Evolutionary conservation across 2,329 filamentous ascomycete species (phyloP).

Genomic region (Ophiocordyceps camponoti-rufipedis): DNA sequence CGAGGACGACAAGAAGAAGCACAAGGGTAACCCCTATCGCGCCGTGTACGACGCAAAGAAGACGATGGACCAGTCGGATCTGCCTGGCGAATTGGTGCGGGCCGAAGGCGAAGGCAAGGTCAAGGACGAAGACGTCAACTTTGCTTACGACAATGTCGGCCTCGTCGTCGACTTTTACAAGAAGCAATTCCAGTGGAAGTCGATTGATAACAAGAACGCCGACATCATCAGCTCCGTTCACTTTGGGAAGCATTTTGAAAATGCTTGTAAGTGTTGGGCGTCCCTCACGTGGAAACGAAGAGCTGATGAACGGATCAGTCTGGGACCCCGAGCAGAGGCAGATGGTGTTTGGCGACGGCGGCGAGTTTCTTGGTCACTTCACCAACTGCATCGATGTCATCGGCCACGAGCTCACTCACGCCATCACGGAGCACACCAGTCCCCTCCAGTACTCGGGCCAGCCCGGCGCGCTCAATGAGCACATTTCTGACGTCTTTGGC

Average conservation of each 20-base stretch:
- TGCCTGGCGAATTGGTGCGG: conserved; percentile 24
- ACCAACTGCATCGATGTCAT: conserved; percentile 35
- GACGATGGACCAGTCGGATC: conserved; percentile 13
- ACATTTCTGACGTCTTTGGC: conserved; percentile 36
- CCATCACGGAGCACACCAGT: conserved; percentile 30
- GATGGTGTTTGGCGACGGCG: conserved; percentile 39
- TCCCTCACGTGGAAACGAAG: background rate
- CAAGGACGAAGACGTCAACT: conserved; percentile 25
- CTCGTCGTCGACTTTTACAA: conserved; percentile 30
- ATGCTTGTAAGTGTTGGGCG: conserved; percentile 22
- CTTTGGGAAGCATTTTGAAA: conserved; percentile 29
- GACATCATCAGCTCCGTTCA: conserved; percentile 34
- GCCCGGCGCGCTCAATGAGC: conserved; percentile 37
- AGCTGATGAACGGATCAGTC: conserved; percentile 11
- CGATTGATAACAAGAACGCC: conserved; percentile 30
- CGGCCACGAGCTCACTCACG: conserved; percentile 38
- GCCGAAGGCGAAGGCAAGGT: conserved; percentile 21
- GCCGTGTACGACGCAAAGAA: conserved; percentile 25
- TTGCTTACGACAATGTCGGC: conserved; percentile 31
- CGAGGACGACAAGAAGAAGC: conserved; percentile 2
- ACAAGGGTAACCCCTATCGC: conserved; percentile 16
- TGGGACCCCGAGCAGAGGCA: conserved; percentile 30
- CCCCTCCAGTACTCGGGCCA: conserved; percentile 31
- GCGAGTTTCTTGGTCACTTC: conserved; percentile 31
- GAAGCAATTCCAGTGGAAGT: conserved; percentile 29